Conservation (phyloP, 2,329 filamentous ascomycete species). For the Pseudogymnoascus sp. region DNA sequence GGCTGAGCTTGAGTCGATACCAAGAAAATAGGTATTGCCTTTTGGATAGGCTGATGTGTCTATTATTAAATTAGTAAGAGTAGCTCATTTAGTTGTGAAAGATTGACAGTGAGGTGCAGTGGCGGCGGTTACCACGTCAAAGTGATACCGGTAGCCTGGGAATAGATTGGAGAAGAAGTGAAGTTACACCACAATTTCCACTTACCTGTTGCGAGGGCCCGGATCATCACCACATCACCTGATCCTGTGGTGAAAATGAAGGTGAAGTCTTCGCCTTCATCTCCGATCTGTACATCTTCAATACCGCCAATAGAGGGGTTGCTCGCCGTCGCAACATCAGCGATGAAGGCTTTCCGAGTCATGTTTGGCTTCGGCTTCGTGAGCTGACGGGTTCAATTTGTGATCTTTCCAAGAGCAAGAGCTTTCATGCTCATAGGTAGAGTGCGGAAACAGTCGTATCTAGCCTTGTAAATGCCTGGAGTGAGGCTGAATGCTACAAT, state of each 20-base stretch:
- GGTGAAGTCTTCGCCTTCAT: conserved; percentile 64
- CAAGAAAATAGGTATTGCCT: conserved; percentile 50
- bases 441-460: background rate
- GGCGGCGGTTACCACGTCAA: background rate
- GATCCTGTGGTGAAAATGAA: conserved; percentile 44
- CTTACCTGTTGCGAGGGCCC: conserved; percentile 21
- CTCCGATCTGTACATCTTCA: conserved; percentile 48
- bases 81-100: background rate
- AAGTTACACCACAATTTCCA: conserved; percentile 17
- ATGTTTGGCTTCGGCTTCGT: conserved; percentile 36
- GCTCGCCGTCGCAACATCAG: conserved; percentile 42
- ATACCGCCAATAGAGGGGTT: conserved; percentile 40
- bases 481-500: background rate
- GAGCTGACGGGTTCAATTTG: background rate
- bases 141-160: background rate
- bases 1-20: conserved; percentile 40
- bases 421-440: background rate
- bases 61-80: background rate
- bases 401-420: background rate
- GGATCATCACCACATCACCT: conserved; percentile 22
- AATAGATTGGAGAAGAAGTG: background rate
- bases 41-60: conserved; percentile 46
- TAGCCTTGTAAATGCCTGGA: background rate
- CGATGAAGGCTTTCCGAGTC: conserved; percentile 58
- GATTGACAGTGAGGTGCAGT: too few species aligned